phyloP scores from a whole-genome alignment of 148 eudicot genomes.

The Pharnaceum exiguum region DNA sequence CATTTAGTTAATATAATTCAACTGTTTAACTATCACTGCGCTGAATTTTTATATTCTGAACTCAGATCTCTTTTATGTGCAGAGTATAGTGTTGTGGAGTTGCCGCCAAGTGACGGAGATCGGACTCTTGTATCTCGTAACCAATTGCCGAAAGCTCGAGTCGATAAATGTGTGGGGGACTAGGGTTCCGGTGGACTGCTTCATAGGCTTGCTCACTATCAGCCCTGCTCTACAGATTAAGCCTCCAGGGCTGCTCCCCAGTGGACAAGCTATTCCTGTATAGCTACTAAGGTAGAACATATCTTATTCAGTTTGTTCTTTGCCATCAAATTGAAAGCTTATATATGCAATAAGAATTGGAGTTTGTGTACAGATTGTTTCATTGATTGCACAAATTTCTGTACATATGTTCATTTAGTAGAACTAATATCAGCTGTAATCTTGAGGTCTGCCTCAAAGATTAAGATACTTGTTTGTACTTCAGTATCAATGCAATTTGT shows the following conservation, averaged over 20 bases:
- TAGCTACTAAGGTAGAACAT: slow-evolving; percentile 22
- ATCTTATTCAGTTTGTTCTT: not conserved
- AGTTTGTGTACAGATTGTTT: slow-evolving; percentile 19
- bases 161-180: slow-evolving; percentile 84
- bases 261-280: slow-evolving; percentile 28
- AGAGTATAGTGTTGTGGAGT: slow-evolving; percentile 78
- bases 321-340: not conserved
- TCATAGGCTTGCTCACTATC: slow-evolving; percentile 49
- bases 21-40: not conserved
- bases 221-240: slow-evolving; percentile 80
- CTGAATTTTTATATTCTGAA: not conserved
- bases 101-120: slow-evolving; percentile 85
- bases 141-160: slow-evolving; percentile 56
- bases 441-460: too few species aligned
- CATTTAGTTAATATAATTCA: not conserved
- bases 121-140: slow-evolving; percentile 66
- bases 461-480: too few species aligned
- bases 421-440: too few species aligned
- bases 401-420: too few species aligned
- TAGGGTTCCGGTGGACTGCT: slow-evolving; percentile 65
- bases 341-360: not conserved
- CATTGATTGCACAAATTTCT: too few species aligned
- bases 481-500: too few species aligned
- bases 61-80: slow-evolving; percentile 13
- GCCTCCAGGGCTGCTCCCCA: slow-evolving; percentile 39